Evolutionary conservation across 192 early-diverging fungal genomes (phyloP), one percentile per base, ranked within the genome.

Genomic region (Dissophora ornata): DNA sequence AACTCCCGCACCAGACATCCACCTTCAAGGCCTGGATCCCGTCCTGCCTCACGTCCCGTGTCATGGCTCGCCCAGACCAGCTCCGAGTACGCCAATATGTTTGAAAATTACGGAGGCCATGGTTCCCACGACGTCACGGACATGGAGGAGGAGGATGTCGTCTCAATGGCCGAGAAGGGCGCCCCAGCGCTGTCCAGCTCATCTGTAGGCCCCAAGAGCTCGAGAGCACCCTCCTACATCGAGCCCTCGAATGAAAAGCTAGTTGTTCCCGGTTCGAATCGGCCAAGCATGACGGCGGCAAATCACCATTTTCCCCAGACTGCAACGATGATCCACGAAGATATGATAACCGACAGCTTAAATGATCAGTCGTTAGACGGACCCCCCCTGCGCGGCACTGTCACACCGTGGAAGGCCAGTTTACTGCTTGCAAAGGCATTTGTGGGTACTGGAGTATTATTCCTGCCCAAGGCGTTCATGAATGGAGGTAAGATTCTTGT

Each of bases 401-500:
- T 63, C 13, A 79, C 80, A 7, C 62, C 81, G 21, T 26, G 47
- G 10, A 83, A 85, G 45, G 81, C 81, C 8, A 69, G 79, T n/a
- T 80, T 84, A 49, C 61, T 85, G 53, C 71, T 85, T 12, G 57
- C 82, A 29, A 85, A 85, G 57, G 60, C 80, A 1, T 85, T 85
- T 59, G 63, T 85, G 54, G 84, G 82, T 24, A 85, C 84, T 15
- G 84, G 83, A 47, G 77, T 81, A 36, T 67, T 85, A 51, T 85
- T 85, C 68, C 50, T 85, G 51, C 80, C 79, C 41, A 80, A 80
- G 45, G 78, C 78, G 24, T 79, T 69, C 22, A 62, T 54, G 45
- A 64, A 62, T 45, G 55, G 55, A 65, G 52, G 53, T 57, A 71
- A 61, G 42, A 28, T 28, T 22, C 7, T n/a, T n/a, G n/a, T n/a